Percentiles rank a stretch among this genome's conserved stretches.
Conservation (phyloP, 1,284 basidiomycete genomes). For the Ustilago cynodontis region DNA sequence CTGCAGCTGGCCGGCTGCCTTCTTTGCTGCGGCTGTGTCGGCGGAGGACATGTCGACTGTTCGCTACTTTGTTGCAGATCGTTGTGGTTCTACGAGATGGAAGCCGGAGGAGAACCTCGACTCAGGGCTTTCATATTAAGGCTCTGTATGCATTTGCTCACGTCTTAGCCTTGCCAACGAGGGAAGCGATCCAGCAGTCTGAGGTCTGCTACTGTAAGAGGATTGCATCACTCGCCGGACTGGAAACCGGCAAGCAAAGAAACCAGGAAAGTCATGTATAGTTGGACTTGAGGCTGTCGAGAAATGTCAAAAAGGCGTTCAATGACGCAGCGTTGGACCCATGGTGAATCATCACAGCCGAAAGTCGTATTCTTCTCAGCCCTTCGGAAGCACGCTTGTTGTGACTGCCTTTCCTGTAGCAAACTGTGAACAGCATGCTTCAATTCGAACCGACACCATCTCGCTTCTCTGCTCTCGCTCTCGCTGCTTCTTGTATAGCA, state of each 20-base stretch:
- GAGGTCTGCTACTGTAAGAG: too few species aligned
- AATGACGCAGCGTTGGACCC: conserved; percentile 12
- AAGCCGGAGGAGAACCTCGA: neutral
- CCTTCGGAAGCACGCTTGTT: neutral
- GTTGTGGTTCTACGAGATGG: neutral
- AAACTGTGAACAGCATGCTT: too few species aligned
- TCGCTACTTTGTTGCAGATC: neutral
- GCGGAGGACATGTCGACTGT: conserved; percentile 48
- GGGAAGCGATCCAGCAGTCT: too few species aligned
- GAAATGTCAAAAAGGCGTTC: conserved; percentile 11
- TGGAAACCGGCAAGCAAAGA: neutral
- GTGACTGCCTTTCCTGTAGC: neutral
- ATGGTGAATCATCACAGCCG: conserved; percentile 15
- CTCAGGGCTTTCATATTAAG: too few species aligned
- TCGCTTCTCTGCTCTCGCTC: neutral
- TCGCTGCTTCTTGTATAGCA: neutral
- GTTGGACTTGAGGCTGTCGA: neutral
- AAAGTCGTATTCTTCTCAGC: neutral
- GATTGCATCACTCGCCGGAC: conserved; percentile 1
- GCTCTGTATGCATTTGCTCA: too few species aligned
- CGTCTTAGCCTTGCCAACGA: too few species aligned
- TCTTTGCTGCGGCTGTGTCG: conserved; percentile 42
- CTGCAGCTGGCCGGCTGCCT: conserved; percentile 45
- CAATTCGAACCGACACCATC: too few species aligned
- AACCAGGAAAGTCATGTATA: neutral